Conservation (phyloP, 2,329 filamentous ascomycete species). For the Hypoxylon rubiginosum region DNA sequence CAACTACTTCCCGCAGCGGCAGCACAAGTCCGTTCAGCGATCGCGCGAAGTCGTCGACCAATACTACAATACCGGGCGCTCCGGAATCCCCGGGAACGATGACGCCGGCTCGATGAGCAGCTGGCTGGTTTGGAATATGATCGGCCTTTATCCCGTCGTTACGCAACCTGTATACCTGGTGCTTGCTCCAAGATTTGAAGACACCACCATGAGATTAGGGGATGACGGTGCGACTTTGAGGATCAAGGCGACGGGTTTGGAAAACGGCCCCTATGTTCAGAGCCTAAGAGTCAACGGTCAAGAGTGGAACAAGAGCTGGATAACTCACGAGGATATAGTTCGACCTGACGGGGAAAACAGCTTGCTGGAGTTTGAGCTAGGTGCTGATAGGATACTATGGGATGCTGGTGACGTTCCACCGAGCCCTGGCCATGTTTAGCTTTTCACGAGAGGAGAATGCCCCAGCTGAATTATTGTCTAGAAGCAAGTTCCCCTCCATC, state of each 20-base stretch:
- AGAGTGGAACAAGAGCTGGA: conserved; percentile 67
- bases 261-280: conserved; percentile 65
- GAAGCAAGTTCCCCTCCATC: no score
- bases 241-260: conserved; percentile 61
- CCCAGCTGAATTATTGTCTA: no score
- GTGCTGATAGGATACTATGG: conserved; percentile 57
- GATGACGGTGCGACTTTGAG: conserved; percentile 58
- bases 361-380: conserved; percentile 63
- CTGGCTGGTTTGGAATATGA: conserved; percentile 69
- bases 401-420: conserved; percentile 65
- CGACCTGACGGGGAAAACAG: conserved; percentile 56
- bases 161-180: conserved; percentile 69
- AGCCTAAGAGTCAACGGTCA: conserved; percentile 66
- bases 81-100: conserved; percentile 69
- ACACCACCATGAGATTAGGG: conserved; percentile 63
- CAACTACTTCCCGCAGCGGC: conserved; percentile 64
- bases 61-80: conserved; percentile 61
- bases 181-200: conserved; percentile 63
- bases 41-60: conserved; percentile 63
- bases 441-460: not conserved
- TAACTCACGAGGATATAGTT: conserved; percentile 65
- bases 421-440: conserved; percentile 52
- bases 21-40: conserved; percentile 64
- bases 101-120: conserved; percentile 72
- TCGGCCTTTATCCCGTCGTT: conserved; percentile 68